phyloP scores from a whole-genome alignment of 2,329 filamentous ascomycete species.

The Ceratocystis alfenasii region DNA sequence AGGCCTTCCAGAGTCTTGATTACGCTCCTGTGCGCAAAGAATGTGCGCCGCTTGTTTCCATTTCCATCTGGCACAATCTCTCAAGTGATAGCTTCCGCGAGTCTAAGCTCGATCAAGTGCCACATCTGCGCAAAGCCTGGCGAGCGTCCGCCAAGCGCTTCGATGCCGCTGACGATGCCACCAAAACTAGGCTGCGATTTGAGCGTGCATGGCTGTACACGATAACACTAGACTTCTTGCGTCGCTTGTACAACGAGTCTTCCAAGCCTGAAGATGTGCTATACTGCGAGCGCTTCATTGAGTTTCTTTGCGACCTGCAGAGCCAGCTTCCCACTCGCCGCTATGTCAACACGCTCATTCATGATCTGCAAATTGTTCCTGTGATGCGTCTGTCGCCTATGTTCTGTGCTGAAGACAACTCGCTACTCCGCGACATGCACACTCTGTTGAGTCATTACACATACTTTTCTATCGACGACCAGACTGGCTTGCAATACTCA shows the following conservation, averaged over 20 bases:
- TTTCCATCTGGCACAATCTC: slow-evolving; percentile 90
- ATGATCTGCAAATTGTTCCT: slow-evolving; percentile 72
- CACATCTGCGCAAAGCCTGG: slow-evolving; percentile 81
- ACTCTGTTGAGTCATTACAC: slow-evolving; percentile 75
- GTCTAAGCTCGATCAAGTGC: slow-evolving; percentile 55
- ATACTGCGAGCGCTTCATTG: slow-evolving; percentile 88
- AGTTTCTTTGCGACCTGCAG: slow-evolving; percentile 79
- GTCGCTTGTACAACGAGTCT: slow-evolving; percentile 51
- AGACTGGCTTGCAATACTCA: slow-evolving; percentile 66
- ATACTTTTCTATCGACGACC: slow-evolving; percentile 81
- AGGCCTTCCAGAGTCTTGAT: slow-evolving; percentile 88
- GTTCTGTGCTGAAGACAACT: slow-evolving; percentile 62
- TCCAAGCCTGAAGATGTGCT: slow-evolving; percentile 50
- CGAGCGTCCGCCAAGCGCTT: slow-evolving; percentile 74
- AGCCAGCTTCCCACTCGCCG: slow-evolving; percentile 88
- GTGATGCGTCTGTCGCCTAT: slow-evolving; percentile 67
- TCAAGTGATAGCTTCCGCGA: slow-evolving; percentile 66
- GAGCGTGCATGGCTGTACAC: slow-evolving; percentile 91
- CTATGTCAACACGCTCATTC: slow-evolving; percentile 80
- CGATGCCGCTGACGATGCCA: slow-evolving; percentile 68
- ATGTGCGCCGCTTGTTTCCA: slow-evolving; percentile 87
- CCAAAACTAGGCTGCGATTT: slow-evolving; percentile 71
- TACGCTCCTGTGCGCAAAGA: slow-evolving; percentile 83
- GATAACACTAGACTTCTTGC: slow-evolving; percentile 70
- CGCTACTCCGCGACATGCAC: slow-evolving; percentile 68